These are phyloP conservation scores for Rhinocladiella mackenziei DNA, from an alignment of 2,329 filamentous ascomycete species.

Conservation along the genomic window DNA sequence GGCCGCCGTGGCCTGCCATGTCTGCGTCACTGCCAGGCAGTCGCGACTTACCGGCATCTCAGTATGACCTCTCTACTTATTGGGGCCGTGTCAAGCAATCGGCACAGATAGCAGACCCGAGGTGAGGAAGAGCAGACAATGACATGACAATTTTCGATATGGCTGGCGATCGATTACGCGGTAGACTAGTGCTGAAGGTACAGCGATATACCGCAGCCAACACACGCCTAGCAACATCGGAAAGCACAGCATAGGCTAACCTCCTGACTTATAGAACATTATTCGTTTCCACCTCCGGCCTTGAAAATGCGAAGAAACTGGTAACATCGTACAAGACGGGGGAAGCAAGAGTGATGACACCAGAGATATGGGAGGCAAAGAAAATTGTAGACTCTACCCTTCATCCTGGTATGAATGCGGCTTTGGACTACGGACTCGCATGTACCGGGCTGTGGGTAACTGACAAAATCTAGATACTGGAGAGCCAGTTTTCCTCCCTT, in stretches of 20 bases:
- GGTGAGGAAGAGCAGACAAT: conserved; percentile 57
- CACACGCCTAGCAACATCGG: not conserved
- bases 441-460: not conserved
- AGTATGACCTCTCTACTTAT: conserved; percentile 89
- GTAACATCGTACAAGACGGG: conserved; percentile 84
- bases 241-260: not conserved
- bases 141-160: not conserved
- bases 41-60: conserved; percentile 83
- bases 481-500: conserved; percentile 84
- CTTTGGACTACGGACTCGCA: not conserved
- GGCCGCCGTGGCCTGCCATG: conserved; percentile 41
- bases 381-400: conserved; percentile 95
- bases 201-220: conserved; percentile 15
- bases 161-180: conserved; percentile 2
- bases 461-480: conserved; percentile 67
- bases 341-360: conserved; percentile 73
- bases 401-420: conserved; percentile 68
- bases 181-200: conserved; percentile 18
- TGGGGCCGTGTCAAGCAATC: conserved; percentile 91
- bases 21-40: conserved; percentile 59
- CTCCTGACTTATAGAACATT: conserved; percentile 63
- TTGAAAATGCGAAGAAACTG: conserved; percentile 80
- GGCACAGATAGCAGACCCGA: conserved; percentile 85
- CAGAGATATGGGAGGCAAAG: conserved; percentile 90
- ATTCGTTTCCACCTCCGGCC: conserved; percentile 69